phyloP scores from a whole-genome alignment of 2,329 filamentous ascomycete species.

The Pestalotiopsis sp. region DNA sequence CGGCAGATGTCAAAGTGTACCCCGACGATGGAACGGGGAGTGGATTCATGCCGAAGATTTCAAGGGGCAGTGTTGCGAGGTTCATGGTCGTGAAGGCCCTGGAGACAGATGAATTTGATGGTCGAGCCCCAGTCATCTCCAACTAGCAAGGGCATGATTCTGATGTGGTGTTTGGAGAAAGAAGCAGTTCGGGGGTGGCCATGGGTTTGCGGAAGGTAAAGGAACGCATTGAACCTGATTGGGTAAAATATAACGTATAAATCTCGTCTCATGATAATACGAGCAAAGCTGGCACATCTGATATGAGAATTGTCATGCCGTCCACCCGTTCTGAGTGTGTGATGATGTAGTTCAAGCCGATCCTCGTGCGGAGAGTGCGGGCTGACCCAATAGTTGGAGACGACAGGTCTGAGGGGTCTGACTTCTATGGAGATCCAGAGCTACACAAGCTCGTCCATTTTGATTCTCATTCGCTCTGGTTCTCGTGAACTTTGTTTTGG shows the following conservation, averaged over 20 bases:
- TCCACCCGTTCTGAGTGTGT: too few relatives aligned
- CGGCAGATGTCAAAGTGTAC: slow-evolving; percentile 39
- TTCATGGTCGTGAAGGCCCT: slow-evolving; percentile 49
- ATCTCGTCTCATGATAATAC: too few relatives aligned
- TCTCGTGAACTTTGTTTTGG: background rate
- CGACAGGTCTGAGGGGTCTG: too few relatives aligned
- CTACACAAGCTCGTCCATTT: background rate
- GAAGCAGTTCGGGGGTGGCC: too few relatives aligned
- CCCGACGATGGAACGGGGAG: slow-evolving; percentile 44
- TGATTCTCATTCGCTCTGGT: background rate
- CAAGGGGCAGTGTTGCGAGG: slow-evolving; percentile 42
- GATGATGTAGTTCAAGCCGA: too few relatives aligned
- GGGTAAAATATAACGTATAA: too few relatives aligned
- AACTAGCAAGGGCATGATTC: slow-evolving; percentile 30
- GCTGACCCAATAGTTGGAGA: background rate
- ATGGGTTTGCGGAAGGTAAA: too few relatives aligned
- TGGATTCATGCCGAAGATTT: slow-evolving; percentile 40
- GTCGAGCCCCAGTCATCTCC: slow-evolving; percentile 47
- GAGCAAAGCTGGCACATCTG: too few relatives aligned
- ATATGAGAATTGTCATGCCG: too few relatives aligned
- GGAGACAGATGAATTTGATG: slow-evolving; percentile 43
- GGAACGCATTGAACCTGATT: too few relatives aligned
- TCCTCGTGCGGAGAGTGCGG: background rate
- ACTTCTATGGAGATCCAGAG: background rate
- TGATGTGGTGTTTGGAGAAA: too few relatives aligned